Conservation (phyloP, 169 alveolate genomes). For the Cryptosporidium meleagridis region DNA sequence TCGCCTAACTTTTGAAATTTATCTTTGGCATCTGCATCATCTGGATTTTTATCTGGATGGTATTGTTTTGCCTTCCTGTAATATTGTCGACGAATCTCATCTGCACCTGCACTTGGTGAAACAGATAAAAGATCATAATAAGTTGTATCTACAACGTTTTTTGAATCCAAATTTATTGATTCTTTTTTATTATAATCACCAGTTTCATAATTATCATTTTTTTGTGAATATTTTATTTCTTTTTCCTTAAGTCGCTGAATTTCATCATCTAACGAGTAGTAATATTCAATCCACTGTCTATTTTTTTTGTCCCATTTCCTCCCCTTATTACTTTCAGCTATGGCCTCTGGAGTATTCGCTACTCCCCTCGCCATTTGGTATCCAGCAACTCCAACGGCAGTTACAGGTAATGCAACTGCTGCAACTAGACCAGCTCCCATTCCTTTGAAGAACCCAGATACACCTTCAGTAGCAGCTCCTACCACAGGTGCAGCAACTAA, state of each 20-base stretch:
- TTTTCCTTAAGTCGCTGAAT: slow-evolving; percentile 75
- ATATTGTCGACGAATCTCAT: slow-evolving; percentile 83
- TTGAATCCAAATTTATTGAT: neutral
- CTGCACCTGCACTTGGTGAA: slow-evolving; percentile 84
- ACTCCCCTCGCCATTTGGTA: slow-evolving; percentile 90
- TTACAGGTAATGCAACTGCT: slow-evolving; percentile 88
- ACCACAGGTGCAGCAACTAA: slow-evolving; percentile 89
- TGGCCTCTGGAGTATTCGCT: slow-evolving; percentile 89
- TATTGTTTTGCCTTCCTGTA: slow-evolving; percentile 89
- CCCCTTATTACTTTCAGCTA: slow-evolving; percentile 85
- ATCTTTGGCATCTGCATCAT: slow-evolving; percentile 88
- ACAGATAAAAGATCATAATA: slow-evolving; percentile 86
- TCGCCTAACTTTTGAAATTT: slow-evolving; percentile 83
- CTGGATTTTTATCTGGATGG: slow-evolving; percentile 95
- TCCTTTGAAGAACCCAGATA: slow-evolving; percentile 90
- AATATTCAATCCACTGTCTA: slow-evolving; percentile 85
- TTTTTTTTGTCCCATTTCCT: slow-evolving; percentile 89
- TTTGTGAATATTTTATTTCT: slow-evolving; percentile 20
- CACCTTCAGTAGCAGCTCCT: slow-evolving; percentile 89
- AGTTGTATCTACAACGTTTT: slow-evolving; percentile 85
- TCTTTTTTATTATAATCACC: neutral
- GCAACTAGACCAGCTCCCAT: slow-evolving; percentile 89
- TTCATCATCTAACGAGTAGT: slow-evolving; percentile 85
- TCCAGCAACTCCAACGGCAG: slow-evolving; percentile 89
- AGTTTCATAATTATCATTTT: slow-evolving; percentile 10